Evolutionary conservation across 108 stramenopile genomes (phyloP).

Genomic region (Poteriospumella lacustris): DNA sequence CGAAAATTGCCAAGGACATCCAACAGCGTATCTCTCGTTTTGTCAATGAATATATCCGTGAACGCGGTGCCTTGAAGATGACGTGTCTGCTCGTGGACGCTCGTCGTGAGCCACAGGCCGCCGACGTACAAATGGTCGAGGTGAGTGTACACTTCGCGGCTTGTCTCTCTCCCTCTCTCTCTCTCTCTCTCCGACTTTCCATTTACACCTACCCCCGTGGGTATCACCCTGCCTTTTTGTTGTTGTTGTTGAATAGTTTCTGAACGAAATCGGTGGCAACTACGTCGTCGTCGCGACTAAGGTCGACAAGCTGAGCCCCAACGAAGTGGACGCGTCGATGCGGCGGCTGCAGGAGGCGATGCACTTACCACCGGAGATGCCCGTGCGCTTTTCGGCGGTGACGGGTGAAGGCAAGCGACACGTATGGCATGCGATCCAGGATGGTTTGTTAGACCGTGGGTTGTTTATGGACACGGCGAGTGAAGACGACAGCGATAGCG

Average conservation of each 20-base stretch:
- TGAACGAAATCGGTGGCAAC: slow-evolving; percentile 73
- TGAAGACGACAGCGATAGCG: slow-evolving; percentile 13
- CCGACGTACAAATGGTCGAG: slow-evolving; percentile 69
- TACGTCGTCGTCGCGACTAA: slow-evolving; percentile 80
- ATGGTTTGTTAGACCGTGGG: not conserved
- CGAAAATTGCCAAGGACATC: slow-evolving; percentile 70
- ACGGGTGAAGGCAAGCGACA: slow-evolving; percentile 42
- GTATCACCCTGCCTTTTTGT: too few relatives aligned
- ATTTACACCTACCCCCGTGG: too few relatives aligned
- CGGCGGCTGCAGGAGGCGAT: slow-evolving; percentile 29
- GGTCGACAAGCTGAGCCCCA: slow-evolving; percentile 68
- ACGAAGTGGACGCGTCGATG: slow-evolving; percentile 31
- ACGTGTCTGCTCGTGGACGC: slow-evolving; percentile 77
- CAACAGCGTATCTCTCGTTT: slow-evolving; percentile 70
- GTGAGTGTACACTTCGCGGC: slow-evolving; percentile 31
- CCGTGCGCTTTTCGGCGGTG: slow-evolving; percentile 38
- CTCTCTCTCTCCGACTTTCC: too few relatives aligned
- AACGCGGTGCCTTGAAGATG: slow-evolving; percentile 72
- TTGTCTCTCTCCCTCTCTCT: too few relatives aligned
- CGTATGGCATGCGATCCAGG: slow-evolving; percentile 39
- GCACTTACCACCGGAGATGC: slow-evolving; percentile 36
- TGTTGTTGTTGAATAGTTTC: slow-evolving; percentile 24
- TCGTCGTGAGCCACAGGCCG: slow-evolving; percentile 66
- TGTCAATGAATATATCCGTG: slow-evolving; percentile 64
- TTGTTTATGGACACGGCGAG: not conserved